These are phyloP conservation scores for Aegilops bicornis DNA, from an alignment of 176 grass and related monocot genomes.

Conservation along the genomic window DNA sequence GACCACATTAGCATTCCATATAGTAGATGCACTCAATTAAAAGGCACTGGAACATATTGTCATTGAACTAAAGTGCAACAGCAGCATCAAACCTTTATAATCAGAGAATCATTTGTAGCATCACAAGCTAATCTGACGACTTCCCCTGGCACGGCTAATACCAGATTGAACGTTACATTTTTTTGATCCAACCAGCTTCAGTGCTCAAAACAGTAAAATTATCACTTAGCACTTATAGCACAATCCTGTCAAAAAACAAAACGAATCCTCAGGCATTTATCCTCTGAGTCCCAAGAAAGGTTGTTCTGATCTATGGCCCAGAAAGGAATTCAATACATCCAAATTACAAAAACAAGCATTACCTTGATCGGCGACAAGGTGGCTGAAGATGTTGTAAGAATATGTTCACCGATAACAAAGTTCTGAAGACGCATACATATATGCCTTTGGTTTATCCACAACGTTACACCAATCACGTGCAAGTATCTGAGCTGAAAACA, in stretches of 20 bases:
- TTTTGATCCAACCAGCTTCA: slow-evolving; percentile 84
- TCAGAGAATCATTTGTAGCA: slow-evolving; percentile 75
- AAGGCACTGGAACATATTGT: background rate
- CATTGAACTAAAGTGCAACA: background rate
- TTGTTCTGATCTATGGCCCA: background rate
- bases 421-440: slow-evolving; percentile 95
- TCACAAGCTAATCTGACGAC: slow-evolving; percentile 85
- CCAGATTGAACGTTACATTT: slow-evolving; percentile 90
- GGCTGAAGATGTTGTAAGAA: slow-evolving; percentile 67
- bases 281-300: slow-evolving; percentile 20
- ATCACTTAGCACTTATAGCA: slow-evolving; percentile 81
- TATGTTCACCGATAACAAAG: slow-evolving; percentile 94
- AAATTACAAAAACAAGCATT: slow-evolving; percentile 32
- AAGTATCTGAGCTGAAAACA: slow-evolving; percentile 70
- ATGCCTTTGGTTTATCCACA: slow-evolving; percentile 83
- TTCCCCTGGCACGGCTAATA: slow-evolving; percentile 70
- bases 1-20: background rate
- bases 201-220: slow-evolving; percentile 88
- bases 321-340: background rate
- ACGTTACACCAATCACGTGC: slow-evolving; percentile 91
- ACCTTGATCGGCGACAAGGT: slow-evolving; percentile 65
- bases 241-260: slow-evolving; percentile 56
- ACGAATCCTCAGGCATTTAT: slow-evolving; percentile 12
- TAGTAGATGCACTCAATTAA: background rate
- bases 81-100: slow-evolving; percentile 64